Evolutionary conservation across 768 basidiomycete species (phyloP).

Genomic region (Strobilomyces dryophilus): DNA sequence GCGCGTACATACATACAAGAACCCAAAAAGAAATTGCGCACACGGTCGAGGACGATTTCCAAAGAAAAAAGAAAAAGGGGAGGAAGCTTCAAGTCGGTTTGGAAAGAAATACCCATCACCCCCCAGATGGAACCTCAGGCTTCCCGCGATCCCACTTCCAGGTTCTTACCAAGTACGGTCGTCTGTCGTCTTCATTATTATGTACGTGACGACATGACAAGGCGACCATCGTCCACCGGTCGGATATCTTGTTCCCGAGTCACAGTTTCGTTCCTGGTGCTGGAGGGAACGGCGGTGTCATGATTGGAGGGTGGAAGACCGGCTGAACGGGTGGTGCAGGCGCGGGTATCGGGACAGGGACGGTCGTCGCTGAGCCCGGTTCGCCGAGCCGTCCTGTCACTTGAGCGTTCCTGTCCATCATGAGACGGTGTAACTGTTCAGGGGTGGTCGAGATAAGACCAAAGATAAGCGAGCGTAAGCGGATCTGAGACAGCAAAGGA

Average conservation of each 20-base stretch:
- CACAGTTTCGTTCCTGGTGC: constrained; percentile 31
- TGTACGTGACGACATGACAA: constrained; percentile 17
- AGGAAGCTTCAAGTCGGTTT: no score
- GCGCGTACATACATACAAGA: background rate
- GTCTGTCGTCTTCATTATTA: constrained; percentile 13
- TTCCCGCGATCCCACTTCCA: constrained; percentile 9
- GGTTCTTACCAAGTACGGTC: background rate
- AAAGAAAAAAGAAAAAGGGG: background rate
- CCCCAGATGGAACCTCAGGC: background rate
- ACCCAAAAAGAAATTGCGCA: background rate
- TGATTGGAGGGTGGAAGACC: constrained; percentile 27
- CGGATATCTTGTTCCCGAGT: constrained; percentile 2
- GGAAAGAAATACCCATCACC: constrained; percentile 1
- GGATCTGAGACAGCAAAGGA: constrained; percentile 4
- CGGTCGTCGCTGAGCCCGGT: constrained; percentile 5
- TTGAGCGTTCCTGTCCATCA: constrained; percentile 72
- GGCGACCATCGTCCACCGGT: background rate
- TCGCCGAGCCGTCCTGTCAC: constrained; percentile 43
- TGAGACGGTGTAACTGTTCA: constrained; percentile 57
- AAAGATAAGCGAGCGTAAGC: constrained; percentile 10
- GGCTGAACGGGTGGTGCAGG: constrained; percentile 20
- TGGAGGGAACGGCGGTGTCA: constrained; percentile 28
- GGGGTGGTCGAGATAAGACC: constrained; percentile 10
- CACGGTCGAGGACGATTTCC: background rate
- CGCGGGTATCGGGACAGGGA: constrained; percentile 21